A percentile compares a stretch with the other conserved stretches of the same genome.
Evolutionary conservation across 2,329 filamentous ascomycete genomes (phyloP).

Genomic region (Paraconiothyrium brasiliense): DNA sequence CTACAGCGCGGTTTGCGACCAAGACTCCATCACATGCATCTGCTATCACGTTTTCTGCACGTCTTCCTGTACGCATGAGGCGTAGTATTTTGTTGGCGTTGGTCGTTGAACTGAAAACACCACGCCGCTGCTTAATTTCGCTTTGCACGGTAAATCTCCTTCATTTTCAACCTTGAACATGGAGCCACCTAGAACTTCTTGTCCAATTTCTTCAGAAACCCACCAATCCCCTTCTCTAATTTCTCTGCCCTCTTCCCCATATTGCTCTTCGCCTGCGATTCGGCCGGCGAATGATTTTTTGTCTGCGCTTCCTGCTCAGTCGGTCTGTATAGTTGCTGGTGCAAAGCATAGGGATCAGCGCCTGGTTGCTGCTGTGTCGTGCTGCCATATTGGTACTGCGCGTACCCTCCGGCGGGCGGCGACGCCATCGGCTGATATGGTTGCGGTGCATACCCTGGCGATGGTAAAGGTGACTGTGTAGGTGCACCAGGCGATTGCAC

Average conservation of each 20-base stretch:
- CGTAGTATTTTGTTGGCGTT: background rate
- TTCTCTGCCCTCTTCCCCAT: slow-evolving; percentile 72
- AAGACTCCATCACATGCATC: background rate
- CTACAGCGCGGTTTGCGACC: background rate
- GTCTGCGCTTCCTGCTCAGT: slow-evolving; percentile 66
- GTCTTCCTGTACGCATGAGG: background rate
- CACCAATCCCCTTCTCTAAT: slow-evolving; percentile 74
- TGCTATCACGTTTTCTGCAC: background rate
- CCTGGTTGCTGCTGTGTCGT: slow-evolving; percentile 41
- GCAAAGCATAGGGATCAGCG: slow-evolving; percentile 63
- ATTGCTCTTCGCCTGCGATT: slow-evolving; percentile 54
- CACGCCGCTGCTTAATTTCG: background rate
- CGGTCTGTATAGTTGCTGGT: slow-evolving; percentile 75
- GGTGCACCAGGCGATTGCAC: slow-evolving; percentile 39
- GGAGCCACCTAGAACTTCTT: slow-evolving; percentile 67
- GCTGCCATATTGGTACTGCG: slow-evolving; percentile 61
- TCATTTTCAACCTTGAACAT: background rate
- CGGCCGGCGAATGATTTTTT: slow-evolving; percentile 32
- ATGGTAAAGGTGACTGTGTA: slow-evolving; percentile 46
- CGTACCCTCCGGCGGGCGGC: slow-evolving; percentile 64
- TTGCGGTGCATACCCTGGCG: slow-evolving; percentile 50
- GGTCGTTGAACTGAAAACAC: background rate
- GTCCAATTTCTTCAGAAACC: slow-evolving; percentile 80
- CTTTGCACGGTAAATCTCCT: background rate
- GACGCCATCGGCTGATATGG: slow-evolving; percentile 45